Evolutionary conservation across 306 rosid species (phyloP).

Genomic region (Cicer yamashitae): DNA sequence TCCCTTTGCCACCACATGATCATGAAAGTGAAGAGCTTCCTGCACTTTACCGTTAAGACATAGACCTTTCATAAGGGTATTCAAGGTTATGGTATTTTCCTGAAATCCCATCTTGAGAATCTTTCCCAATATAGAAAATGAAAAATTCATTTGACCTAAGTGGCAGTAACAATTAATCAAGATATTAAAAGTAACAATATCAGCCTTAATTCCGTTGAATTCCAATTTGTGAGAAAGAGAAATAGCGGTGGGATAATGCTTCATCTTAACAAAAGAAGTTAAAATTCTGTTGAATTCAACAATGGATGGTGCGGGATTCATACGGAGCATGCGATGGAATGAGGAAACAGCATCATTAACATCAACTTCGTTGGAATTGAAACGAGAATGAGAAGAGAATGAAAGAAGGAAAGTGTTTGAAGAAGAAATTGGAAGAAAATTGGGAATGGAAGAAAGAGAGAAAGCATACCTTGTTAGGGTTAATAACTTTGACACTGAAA

Average conservation of each 20-base stretch:
- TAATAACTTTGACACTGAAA: too few relatives aligned
- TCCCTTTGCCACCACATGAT: neutral
- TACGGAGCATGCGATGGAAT: neutral
- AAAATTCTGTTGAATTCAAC: neutral
- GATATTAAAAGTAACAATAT: neutral
- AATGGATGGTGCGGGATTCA: neutral
- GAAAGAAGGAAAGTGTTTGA: too few relatives aligned
- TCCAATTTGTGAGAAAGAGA: neutral
- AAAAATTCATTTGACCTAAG: neutral
- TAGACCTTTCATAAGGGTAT: neutral
- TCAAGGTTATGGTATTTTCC: neutral
- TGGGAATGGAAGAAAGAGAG: too few relatives aligned
- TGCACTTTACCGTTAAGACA: neutral
- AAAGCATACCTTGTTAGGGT: too few relatives aligned
- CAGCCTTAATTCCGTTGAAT: neutral
- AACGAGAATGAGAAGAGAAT: too few relatives aligned
- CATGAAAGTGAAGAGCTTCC: slow-evolving; percentile 10
- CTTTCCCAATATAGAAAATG: neutral
- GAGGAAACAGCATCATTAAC: too few relatives aligned
- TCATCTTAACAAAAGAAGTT: neutral
- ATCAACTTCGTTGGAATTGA: too few relatives aligned
- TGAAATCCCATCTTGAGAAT: slow-evolving; percentile 7
- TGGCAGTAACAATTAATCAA: slow-evolving; percentile 17
- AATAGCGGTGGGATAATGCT: neutral
- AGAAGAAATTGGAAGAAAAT: too few relatives aligned